Base-by-base conservation (phyloP, 805 yeast genomes). In the Saccharomycopsis synnaedendra region DNA sequence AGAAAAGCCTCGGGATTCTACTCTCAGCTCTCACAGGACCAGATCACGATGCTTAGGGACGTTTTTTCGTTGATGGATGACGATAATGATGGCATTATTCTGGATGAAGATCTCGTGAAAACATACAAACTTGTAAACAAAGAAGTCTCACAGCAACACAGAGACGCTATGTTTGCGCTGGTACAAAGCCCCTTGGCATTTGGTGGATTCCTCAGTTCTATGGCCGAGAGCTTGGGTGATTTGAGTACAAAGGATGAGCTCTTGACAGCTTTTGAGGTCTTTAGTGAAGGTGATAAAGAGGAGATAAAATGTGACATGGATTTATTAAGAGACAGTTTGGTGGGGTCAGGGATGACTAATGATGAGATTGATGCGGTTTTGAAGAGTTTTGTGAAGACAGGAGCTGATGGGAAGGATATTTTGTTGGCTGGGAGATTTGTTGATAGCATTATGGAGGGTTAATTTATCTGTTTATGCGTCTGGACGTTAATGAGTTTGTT, bases 1-100 rank as follows among this genome's bases (percentile, higher is more conserved):
- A 5, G 54, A 5, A 49, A 51, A 36, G 54, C 52, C 5, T 48
- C 53, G 9, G 55, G 53, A 4, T 38, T 52, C 1, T 52, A 52
- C 35, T 47, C 64, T 42, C 68, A 67, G 51, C 71, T 86, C 19
- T 70, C 80, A 4, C 72, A 76, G 46, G 78, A 71, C 34, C 86
- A 85, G 57, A 76, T 85, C 30, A 67, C 76, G 10, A 81, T 75
- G 54, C 68, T 84, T 48, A 72, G 85, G 48, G 83, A 85, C 55
- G 79, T 93, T 1, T 89, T 88, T 61, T 78, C 85, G 32, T 62
- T 85, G 55, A 76, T 89, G 5, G 96, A 89, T 58, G 82, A 82
- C 36, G 90, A 89, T 52, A 78, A 82, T 30, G 94, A 88, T 57
- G 86, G 87, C 1, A 58, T 62, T 4, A 77, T 85, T 40, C 66